Conservation (phyloP, 2,329 filamentous ascomycete species). For the Colletotrichum paranaense region DNA sequence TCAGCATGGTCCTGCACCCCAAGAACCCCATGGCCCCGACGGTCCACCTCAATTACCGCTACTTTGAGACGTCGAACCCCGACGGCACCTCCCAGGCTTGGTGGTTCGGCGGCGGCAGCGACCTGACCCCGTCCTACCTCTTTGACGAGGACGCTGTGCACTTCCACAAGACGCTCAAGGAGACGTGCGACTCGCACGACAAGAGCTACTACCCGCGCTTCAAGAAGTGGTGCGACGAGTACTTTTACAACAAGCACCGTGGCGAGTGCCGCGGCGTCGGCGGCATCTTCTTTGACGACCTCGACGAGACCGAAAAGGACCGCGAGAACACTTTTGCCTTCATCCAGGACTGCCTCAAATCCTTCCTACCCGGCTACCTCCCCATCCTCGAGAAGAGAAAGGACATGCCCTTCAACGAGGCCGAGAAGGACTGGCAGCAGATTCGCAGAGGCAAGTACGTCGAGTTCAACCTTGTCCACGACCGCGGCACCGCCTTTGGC, state of each 20-base stretch:
- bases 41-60: slow-evolving; percentile 97
- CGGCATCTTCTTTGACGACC: slow-evolving; percentile 98
- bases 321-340: slow-evolving; percentile 92
- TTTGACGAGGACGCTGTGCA: slow-evolving; percentile 98
- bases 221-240: slow-evolving; percentile 98
- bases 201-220: slow-evolving; percentile 92
- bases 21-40: slow-evolving; percentile 97
- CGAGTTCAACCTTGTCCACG: slow-evolving; percentile 98
- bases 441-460: slow-evolving; percentile 94
- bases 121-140: slow-evolving; percentile 91
- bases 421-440: slow-evolving; percentile 97
- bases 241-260: slow-evolving; percentile 95
- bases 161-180: slow-evolving; percentile 94
- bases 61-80: slow-evolving; percentile 94
- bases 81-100: slow-evolving; percentile 86
- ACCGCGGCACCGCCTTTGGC: slow-evolving; percentile 93
- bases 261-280: slow-evolving; percentile 88
- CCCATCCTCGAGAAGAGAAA: slow-evolving; percentile 90
- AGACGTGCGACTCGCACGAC: slow-evolving; percentile 93
- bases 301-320: slow-evolving; percentile 88
- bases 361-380: slow-evolving; percentile 91
- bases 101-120: slow-evolving; percentile 98
- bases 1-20: slow-evolving; percentile 94
- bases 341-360: slow-evolving; percentile 83
- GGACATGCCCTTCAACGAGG: slow-evolving; percentile 87